Percentiles rank a stretch among this genome's conserved stretches.
These are phyloP conservation scores for Darksidea phi DNA, from an alignment of 495 filamentous ascomycete genomes.

Conservation along the genomic window DNA sequence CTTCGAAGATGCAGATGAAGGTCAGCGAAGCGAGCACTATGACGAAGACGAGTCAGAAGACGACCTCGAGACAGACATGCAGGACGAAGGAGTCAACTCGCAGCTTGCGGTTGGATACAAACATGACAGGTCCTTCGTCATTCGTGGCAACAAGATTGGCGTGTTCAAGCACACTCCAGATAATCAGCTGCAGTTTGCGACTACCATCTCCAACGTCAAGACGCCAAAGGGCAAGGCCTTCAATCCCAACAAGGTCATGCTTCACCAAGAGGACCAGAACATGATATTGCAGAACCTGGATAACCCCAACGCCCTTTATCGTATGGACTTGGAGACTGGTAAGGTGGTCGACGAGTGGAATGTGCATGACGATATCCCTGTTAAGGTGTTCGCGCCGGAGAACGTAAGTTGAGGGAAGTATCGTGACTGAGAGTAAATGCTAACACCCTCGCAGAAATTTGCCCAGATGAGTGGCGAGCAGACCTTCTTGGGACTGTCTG, in stretches of 20 bases:
- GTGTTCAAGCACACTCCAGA: slow-evolving; percentile 96
- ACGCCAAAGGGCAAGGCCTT: slow-evolving; percentile 86
- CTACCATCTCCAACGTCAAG: slow-evolving; percentile 92
- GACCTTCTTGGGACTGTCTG: slow-evolving; percentile 87
- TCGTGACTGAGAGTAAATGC: slow-evolving; percentile 23
- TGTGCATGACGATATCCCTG: slow-evolving; percentile 93
- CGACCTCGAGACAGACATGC: slow-evolving; percentile 66
- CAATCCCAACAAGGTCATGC: slow-evolving; percentile 96
- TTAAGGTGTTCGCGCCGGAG: slow-evolving; percentile 86
- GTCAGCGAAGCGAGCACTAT: slow-evolving; percentile 70
- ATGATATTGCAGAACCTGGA: slow-evolving; percentile 85
- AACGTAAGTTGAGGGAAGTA: slow-evolving; percentile 50
- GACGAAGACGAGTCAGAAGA: slow-evolving; percentile 91
- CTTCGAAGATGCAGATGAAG: slow-evolving; percentile 61
- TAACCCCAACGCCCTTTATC: slow-evolving; percentile 89
- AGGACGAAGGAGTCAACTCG: slow-evolving; percentile 85
- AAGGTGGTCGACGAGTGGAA: slow-evolving; percentile 99
- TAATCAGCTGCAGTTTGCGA: slow-evolving; percentile 94
- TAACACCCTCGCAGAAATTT: slow-evolving; percentile 65
- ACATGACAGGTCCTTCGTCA: slow-evolving; percentile 93
- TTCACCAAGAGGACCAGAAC: slow-evolving; percentile 87
- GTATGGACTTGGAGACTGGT: slow-evolving; percentile 96
- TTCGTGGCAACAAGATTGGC: slow-evolving; percentile 94
- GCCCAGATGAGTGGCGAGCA: slow-evolving; percentile 95
- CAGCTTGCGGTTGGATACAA: slow-evolving; percentile 98